These are phyloP conservation scores for Rhazya stricta DNA, from an alignment of 257 asterid species.

Conservation along the genomic window DNA sequence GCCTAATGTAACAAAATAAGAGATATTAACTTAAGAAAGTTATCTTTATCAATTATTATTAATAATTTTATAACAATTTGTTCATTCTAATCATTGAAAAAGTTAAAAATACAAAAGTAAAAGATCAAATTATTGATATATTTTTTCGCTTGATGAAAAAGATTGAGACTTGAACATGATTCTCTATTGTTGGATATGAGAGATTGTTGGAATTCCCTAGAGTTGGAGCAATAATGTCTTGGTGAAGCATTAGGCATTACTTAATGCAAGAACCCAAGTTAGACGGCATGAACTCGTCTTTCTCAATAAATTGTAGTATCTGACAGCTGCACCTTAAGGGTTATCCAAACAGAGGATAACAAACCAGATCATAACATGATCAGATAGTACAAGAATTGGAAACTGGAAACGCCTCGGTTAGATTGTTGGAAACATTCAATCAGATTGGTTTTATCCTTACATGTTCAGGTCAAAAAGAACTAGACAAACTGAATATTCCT, in stretches of 20 bases:
- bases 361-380: background rate
- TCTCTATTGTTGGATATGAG: no score
- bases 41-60: background rate
- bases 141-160: no score
- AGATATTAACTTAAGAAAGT: slow-evolving; percentile 2
- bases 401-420: background rate
- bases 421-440: slow-evolving; percentile 4
- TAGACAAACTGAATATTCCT: slow-evolving; percentile 2
- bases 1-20: background rate
- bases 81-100: no score
- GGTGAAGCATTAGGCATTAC: background rate
- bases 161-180: no score
- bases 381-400: background rate
- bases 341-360: background rate
- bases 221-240: background rate
- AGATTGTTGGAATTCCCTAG: no score
- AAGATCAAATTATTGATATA: no score
- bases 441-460: background rate
- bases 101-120: no score
- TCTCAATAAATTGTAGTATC: slow-evolving; percentile 4
- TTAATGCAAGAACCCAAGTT: slow-evolving; percentile 6
- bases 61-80: background rate
- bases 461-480: background rate
- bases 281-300: slow-evolving; percentile 21
- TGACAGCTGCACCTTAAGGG: slow-evolving; percentile 13